Percentiles rank a stretch among this genome's conserved stretches.
Conservation (phyloP, 345 rosid species). For the Luvunga scandens region DNA sequence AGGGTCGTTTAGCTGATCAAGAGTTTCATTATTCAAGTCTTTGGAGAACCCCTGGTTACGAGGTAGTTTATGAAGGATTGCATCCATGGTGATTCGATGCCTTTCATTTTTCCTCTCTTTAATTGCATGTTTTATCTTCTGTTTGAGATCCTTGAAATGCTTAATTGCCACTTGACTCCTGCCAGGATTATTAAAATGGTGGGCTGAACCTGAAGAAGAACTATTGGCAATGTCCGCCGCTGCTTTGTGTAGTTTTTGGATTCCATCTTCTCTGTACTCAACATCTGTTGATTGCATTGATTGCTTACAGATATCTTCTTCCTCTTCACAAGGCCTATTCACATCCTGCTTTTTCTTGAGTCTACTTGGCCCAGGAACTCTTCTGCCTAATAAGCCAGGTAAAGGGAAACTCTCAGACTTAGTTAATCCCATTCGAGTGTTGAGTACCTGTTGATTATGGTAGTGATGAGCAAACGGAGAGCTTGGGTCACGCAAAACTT, state of each 20-base stretch:
- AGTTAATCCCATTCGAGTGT: slow-evolving; percentile 26
- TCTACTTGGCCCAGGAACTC: slow-evolving; percentile 14
- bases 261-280: slow-evolving; percentile 32
- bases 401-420: slow-evolving; percentile 53
- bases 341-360: slow-evolving; percentile 11
- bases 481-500: slow-evolving; percentile 49
- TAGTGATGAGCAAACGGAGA: slow-evolving; percentile 51
- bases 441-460: slow-evolving; percentile 35
- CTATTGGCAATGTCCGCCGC: slow-evolving; percentile 21
- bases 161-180: slow-evolving; percentile 45
- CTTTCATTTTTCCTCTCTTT: slow-evolving; percentile 59
- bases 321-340: neutral
- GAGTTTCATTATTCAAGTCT: slow-evolving; percentile 45
- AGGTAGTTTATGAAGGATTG: slow-evolving; percentile 76
- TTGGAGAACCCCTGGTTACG: slow-evolving; percentile 45
- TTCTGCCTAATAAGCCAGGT: slow-evolving; percentile 16
- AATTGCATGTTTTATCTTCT: slow-evolving; percentile 64
- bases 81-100: slow-evolving; percentile 76
- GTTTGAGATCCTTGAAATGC: slow-evolving; percentile 62
- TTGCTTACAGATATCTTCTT: slow-evolving; percentile 11
- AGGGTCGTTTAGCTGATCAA: slow-evolving; percentile 31
- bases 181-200: slow-evolving; percentile 25
- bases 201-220: slow-evolving; percentile 33
- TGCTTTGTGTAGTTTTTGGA: slow-evolving; percentile 26
- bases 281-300: slow-evolving; percentile 33